These are phyloP conservation scores for Phytopythium litorale DNA, from an alignment of 352 stramenopile genomes.

Conservation along the genomic window DNA sequence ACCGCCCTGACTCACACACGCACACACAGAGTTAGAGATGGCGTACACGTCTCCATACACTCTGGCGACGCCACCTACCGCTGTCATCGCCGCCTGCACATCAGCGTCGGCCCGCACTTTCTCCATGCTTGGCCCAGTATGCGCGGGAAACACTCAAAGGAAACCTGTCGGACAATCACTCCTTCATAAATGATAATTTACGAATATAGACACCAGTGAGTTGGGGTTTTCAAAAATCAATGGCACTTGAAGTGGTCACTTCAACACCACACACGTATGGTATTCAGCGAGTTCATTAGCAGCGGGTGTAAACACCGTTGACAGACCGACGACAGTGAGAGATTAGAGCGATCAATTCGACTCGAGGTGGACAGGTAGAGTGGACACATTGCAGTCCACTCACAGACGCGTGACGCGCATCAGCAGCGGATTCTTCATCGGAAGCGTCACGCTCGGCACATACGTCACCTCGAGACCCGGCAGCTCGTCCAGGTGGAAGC, in stretches of 20 bases:
- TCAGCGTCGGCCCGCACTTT: not conserved
- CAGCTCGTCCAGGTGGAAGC: slow-evolving; percentile 28
- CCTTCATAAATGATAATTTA: not conserved
- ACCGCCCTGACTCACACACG: not conserved
- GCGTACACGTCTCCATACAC: not conserved
- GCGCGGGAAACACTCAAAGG: not conserved
- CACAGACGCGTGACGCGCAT: slow-evolving; percentile 9
- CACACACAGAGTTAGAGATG: not conserved
- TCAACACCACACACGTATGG: not conserved
- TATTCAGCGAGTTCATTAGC: no score
- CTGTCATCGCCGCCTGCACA: not conserved
- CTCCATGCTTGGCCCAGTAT: not conserved
- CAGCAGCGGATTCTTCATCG: slow-evolving; percentile 27
- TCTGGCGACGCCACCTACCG: not conserved
- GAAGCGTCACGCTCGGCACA: slow-evolving; percentile 31
- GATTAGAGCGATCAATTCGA: no score
- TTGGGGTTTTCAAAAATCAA: not conserved
- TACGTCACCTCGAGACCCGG: slow-evolving; percentile 27
- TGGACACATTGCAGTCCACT: not conserved
- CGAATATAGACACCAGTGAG: not conserved
- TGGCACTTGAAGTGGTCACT: not conserved
- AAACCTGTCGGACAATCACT: not conserved
- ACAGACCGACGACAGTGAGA: no score
- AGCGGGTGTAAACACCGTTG: no score
- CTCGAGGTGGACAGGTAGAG: no score